phyloP scores from a whole-genome alignment of 208 protist genomes.

The Leishmania tarentolae region DNA sequence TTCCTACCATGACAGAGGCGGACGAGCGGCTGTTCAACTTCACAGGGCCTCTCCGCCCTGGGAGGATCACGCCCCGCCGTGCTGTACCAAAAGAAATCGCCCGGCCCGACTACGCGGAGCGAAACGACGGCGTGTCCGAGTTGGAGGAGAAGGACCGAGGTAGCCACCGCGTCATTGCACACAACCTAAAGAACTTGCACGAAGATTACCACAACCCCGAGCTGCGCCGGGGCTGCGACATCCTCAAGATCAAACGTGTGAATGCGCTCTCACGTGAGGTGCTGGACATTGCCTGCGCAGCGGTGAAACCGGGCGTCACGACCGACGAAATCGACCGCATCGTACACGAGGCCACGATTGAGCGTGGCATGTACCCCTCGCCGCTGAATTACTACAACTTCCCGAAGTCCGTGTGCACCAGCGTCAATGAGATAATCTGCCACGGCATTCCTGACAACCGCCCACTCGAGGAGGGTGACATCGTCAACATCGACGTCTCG shows the following conservation, averaged over 20 bases:
- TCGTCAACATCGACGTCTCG: constrained; percentile 98
- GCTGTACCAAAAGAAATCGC: constrained; percentile 74
- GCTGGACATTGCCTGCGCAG: constrained; percentile 93
- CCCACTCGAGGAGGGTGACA: constrained; percentile 96
- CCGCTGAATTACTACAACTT: constrained; percentile 99
- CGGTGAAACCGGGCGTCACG: constrained; percentile 94
- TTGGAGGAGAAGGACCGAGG: constrained; percentile 79
- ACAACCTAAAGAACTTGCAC: constrained; percentile 80
- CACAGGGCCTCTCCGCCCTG: constrained; percentile 78
- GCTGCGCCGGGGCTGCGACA: constrained; percentile 74
- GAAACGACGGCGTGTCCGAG: constrained; percentile 75
- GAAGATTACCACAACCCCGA: constrained; percentile 72
- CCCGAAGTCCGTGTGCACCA: constrained; percentile 98
- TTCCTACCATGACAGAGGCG: constrained; percentile 86
- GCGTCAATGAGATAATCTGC: constrained; percentile 95
- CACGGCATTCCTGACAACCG: constrained; percentile 97
- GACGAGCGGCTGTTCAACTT: constrained; percentile 82
- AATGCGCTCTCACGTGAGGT: constrained; percentile 92
- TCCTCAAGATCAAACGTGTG: constrained; percentile 90
- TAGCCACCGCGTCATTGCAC: constrained; percentile 62
- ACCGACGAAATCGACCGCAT: constrained; percentile 98
- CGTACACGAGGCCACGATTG: constrained; percentile 91
- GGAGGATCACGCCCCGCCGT: constrained; percentile 83
- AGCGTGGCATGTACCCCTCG: constrained; percentile 96
- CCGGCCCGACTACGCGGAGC: constrained; percentile 87